Evolutionary conservation across 2,329 filamentous ascomycete genomes (phyloP), one percentile per base, ranked within the genome.

Genomic region (Zarea fungicola): DNA sequence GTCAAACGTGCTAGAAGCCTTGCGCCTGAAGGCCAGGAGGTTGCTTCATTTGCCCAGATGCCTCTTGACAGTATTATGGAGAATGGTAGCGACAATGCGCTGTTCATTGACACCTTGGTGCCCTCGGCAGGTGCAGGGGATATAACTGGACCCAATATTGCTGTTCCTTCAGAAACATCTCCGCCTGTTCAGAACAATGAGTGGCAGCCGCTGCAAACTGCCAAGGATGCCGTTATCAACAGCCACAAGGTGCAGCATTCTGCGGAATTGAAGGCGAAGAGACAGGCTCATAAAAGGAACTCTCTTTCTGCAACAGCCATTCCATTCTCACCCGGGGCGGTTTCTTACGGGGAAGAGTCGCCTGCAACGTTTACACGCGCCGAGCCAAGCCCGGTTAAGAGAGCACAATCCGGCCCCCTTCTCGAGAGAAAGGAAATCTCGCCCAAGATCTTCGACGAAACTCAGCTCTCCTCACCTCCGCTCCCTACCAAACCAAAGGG

Each of bases 1-100:
- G 73, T 83, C 60, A 96, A 96, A 74, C 83, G 90, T 62, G 82
- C 81, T 54, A 82, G 83, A 56, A 82, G 80, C 51, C 75, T 68
- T 39, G 78, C 75, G 16, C 79, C 77, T 45, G 83, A 87, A 58
- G 84, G 80, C 16, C 84, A 95, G 58, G 79, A 85, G 42, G 82
- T 92, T 21, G 84, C 87, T 19, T 74, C 81, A 44, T 95, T 95
- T 64, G 88, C 89, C 8, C 54, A 56, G 4, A 58, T 56, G 48
- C 54, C 48, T 19, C 48, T 40, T 4, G 28, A 19, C 16, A 50
- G 35, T 26, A 40, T 44, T 28, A 23, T 34, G 28, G 48, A 43
- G 42, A 62, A 68, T 3, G 71, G 75, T 7, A 69, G 70, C 19
- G 74, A 77, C n/a, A 65, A 62, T 18, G 62, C 63, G 6, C 52